Evolutionary conservation across 1,284 basidiomycete species (phyloP).

Genomic region (Apiotrichum laibachii): DNA sequence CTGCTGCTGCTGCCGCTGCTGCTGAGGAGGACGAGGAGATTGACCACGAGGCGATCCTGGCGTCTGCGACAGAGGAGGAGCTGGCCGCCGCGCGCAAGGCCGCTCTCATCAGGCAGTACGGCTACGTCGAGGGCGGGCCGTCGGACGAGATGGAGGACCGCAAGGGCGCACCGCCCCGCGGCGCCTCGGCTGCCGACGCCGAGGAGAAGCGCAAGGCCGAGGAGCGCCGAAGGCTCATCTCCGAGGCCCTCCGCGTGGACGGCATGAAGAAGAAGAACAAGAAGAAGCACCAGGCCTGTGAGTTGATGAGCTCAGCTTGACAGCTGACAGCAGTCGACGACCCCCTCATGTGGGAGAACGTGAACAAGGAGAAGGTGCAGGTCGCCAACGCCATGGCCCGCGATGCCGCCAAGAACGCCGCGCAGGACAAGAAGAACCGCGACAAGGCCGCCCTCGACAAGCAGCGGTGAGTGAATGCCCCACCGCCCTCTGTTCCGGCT

Average conservation of each 20-base stretch:
- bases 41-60: slow-evolving; percentile 31
- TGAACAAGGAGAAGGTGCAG: slow-evolving; percentile 48
- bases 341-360: slow-evolving; percentile 32
- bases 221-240: slow-evolving; percentile 40
- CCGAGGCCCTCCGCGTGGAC: slow-evolving; percentile 45
- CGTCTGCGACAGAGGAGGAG: slow-evolving; percentile 44
- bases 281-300: slow-evolving; percentile 42
- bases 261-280: slow-evolving; percentile 49
- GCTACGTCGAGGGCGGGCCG: slow-evolving; percentile 44
- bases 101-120: slow-evolving; percentile 48
- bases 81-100: slow-evolving; percentile 37
- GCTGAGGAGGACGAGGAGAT: slow-evolving; percentile 8
- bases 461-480: slow-evolving; percentile 44
- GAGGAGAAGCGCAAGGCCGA: slow-evolving; percentile 45
- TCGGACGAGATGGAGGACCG: slow-evolving; percentile 22
- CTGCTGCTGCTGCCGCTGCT: slow-evolving; percentile 11
- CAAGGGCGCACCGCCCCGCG: slow-evolving; percentile 28
- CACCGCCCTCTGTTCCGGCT: not conserved
- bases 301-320: slow-evolving; percentile 5
- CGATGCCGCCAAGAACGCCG: slow-evolving; percentile 39
- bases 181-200: slow-evolving; percentile 23
- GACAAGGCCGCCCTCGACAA: slow-evolving; percentile 50
- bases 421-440: slow-evolving; percentile 39
- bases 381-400: slow-evolving; percentile 39
- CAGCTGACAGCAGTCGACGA: slow-evolving; percentile 35